Conservation (phyloP, 352 stramenopile species). For the Phytophthora gonapodyides region DNA sequence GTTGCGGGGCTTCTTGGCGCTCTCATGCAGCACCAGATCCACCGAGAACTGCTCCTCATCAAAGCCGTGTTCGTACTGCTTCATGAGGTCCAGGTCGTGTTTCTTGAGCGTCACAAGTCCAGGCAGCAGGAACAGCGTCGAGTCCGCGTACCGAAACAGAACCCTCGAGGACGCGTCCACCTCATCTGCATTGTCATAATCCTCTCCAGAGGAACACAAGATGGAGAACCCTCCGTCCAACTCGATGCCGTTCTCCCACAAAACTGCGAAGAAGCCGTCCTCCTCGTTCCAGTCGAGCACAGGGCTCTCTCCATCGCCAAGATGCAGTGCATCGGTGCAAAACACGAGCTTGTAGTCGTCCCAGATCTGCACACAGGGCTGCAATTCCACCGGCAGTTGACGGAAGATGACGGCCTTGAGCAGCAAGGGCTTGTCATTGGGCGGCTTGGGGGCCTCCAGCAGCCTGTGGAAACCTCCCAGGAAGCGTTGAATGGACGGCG, state of each 20-base stretch:
- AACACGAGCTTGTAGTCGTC: slow-evolving; percentile 79
- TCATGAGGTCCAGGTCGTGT: slow-evolving; percentile 79
- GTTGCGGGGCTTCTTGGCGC: slow-evolving; percentile 36
- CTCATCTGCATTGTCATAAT: slow-evolving; percentile 63
- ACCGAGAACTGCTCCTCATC: slow-evolving; percentile 82
- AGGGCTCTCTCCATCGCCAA: slow-evolving; percentile 32
- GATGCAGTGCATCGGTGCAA: slow-evolving; percentile 48
- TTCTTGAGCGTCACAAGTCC: slow-evolving; percentile 80
- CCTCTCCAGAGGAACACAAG: slow-evolving; percentile 82
- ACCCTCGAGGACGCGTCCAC: slow-evolving; percentile 70
- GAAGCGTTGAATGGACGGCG: slow-evolving; percentile 78
- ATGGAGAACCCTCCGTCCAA: slow-evolving; percentile 85
- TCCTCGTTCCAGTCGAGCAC: slow-evolving; percentile 83
- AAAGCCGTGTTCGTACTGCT: slow-evolving; percentile 85
- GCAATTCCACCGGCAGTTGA: slow-evolving; percentile 68
- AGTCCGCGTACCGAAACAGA: slow-evolving; percentile 80
- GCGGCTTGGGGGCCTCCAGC: slow-evolving; percentile 52
- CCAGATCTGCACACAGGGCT: slow-evolving; percentile 86
- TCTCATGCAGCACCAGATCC: slow-evolving; percentile 77
- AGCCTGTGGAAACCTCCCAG: slow-evolving; percentile 68
- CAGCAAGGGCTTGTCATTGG: slow-evolving; percentile 67
- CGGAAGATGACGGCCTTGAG: slow-evolving; percentile 82
- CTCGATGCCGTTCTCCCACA: slow-evolving; percentile 79
- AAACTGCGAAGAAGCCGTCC: slow-evolving; percentile 77
- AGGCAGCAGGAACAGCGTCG: slow-evolving; percentile 73